Conservation (phyloP, 2,329 filamentous ascomycete genomes). For the Bimuria novae-zelandiae region DNA sequence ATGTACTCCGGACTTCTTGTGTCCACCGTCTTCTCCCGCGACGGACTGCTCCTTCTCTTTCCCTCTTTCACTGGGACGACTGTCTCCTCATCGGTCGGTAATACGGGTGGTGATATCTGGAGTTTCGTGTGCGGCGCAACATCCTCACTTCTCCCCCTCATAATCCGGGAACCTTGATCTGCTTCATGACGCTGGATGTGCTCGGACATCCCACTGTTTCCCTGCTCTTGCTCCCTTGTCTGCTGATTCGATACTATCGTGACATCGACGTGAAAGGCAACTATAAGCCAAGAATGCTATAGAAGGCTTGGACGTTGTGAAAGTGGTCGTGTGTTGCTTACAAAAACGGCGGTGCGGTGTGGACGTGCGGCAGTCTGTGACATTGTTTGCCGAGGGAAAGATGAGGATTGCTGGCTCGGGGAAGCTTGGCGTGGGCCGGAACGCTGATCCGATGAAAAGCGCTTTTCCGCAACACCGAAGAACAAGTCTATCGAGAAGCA, state of each 20-base stretch:
- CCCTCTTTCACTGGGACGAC: slow-evolving; percentile 45
- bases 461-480: slow-evolving; percentile 9
- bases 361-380: slow-evolving; percentile 13
- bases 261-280: slow-evolving; percentile 29
- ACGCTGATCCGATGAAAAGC: slow-evolving; percentile 17
- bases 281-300: background rate
- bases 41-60: slow-evolving; percentile 9
- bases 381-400: slow-evolving; percentile 21
- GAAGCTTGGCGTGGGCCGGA: slow-evolving; percentile 9
- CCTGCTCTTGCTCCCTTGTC: slow-evolving; percentile 17
- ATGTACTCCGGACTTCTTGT: slow-evolving; percentile 84
- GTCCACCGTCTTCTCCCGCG: slow-evolving; percentile 55
- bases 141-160: slow-evolving; percentile 41
- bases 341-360: slow-evolving; percentile 5
- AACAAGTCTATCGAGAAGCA: background rate
- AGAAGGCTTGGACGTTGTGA: background rate
- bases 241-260: slow-evolving; percentile 28
- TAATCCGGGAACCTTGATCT: slow-evolving; percentile 41
- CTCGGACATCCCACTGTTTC: slow-evolving; percentile 43
- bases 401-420: slow-evolving; percentile 10
- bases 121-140: slow-evolving; percentile 19
- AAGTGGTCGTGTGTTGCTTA: slow-evolving; percentile 11
- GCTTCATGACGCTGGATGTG: slow-evolving; percentile 43
- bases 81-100: slow-evolving; percentile 58
- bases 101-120: slow-evolving; percentile 48